phyloP scores from a whole-genome alignment of 2,329 filamentous ascomycete genomes.

The Tolypocladium amazonense region DNA sequence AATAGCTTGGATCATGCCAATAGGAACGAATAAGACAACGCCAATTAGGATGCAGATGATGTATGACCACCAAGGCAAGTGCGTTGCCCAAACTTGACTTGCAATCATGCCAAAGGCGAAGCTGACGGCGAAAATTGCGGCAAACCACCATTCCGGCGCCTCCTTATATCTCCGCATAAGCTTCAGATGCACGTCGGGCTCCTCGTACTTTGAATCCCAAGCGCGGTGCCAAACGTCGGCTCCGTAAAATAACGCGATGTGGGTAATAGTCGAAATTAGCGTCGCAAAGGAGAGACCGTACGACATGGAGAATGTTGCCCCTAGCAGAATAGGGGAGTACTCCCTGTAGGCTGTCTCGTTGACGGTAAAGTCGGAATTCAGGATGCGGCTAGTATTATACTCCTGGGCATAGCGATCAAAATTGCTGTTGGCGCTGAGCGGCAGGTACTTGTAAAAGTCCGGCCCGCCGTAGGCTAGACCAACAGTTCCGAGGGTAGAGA shows the following conservation, averaged over 20 bases:
- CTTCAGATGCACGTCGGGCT: slow-evolving; percentile 38
- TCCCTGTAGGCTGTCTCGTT: slow-evolving; percentile 43
- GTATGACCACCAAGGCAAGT: slow-evolving; percentile 32
- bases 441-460: slow-evolving; percentile 44
- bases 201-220: slow-evolving; percentile 22
- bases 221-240: slow-evolving; percentile 29
- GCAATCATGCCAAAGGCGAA: slow-evolving; percentile 32
- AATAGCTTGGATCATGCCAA: slow-evolving; percentile 35
- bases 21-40: slow-evolving; percentile 28
- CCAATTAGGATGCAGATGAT: slow-evolving; percentile 28
- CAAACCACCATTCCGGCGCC: slow-evolving; percentile 48
- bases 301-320: slow-evolving; percentile 41
- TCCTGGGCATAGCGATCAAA: slow-evolving; percentile 48
- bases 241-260: slow-evolving; percentile 42
- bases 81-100: slow-evolving; percentile 24
- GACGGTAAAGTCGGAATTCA: slow-evolving; percentile 39
- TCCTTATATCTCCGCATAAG: slow-evolving; percentile 47
- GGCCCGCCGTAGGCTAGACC: slow-evolving; percentile 39
- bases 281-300: slow-evolving; percentile 49
- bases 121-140: slow-evolving; percentile 30
- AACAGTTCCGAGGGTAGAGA: slow-evolving; percentile 40
- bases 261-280: slow-evolving; percentile 40
- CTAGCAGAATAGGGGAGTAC: slow-evolving; percentile 45
- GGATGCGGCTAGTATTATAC: slow-evolving; percentile 46
- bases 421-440: slow-evolving; percentile 39